Evolutionary conservation across 805 yeast genomes (phyloP), one percentile per base, ranked within the genome.

Genomic region (Starmerella apis): DNA sequence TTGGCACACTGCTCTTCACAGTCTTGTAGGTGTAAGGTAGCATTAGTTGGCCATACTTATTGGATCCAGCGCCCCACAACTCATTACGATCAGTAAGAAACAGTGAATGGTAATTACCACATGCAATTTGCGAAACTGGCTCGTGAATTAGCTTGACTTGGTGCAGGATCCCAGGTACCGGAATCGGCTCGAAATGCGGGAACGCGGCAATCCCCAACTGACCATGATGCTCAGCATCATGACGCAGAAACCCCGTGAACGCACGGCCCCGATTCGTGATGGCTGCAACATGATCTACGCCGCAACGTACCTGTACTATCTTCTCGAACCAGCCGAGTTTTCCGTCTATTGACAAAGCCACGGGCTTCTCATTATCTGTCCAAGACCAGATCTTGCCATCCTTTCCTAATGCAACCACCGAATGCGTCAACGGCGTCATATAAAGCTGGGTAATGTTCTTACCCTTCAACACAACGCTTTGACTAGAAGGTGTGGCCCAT

Each of bases 11-110:
- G 42, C 81, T 72, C 39, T 75, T 68, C 58, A 83, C 90, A 16
- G 82, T 77, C 51, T 77, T 78, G 61, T 78, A 78, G 20, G 75
- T 70, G 43, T 83, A 80, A 7, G 79, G 78, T 43, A 77, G 71
- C 10, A 90, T 95, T 49, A 90, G 71, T 61, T 92, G 90, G n/a
- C 97, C 97, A 63, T 68, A 78, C 3, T 77, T 71, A 63, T 90
- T 90, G 51, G 77, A 76, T 22, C 98, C 98, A 77, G 92, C 88
- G 1, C 86, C 75, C 77, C 82, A 83, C n/a, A 86, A 68, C 47
- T 72, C 71, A 8, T 90, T 92, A n/a, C 69, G 60, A 1, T 69
- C 59, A 58, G 85, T 90, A n/a, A 76, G 63, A 6, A 80, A 90
- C 30, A 87, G 63, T 3, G 87, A 77, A 65, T 86, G 94, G 63